These are phyloP conservation scores for Coemansia sp. DNA, from an alignment of 192 early-diverging fungal genomes.

Conservation along the genomic window DNA sequence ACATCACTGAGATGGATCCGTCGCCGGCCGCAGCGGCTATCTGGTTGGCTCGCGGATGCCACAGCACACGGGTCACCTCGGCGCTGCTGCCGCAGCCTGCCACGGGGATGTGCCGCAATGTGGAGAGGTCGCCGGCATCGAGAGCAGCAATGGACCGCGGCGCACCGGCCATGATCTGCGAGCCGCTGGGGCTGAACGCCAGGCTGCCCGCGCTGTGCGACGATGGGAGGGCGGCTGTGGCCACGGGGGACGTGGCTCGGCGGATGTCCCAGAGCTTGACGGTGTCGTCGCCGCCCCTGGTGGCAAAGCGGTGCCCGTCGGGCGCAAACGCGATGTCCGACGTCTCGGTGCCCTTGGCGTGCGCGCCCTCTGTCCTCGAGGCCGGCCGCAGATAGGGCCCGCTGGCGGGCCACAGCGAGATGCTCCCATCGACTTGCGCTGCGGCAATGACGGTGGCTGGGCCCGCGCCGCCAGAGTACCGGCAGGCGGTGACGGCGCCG, in stretches of 20 bases:
- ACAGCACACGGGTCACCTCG: slow-evolving; percentile 57
- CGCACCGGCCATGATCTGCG: slow-evolving; percentile 70
- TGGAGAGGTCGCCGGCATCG: background rate
- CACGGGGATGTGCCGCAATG: background rate
- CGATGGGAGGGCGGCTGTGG: slow-evolving; percentile 57
- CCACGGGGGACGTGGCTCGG: slow-evolving; percentile 53
- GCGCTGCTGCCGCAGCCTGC: slow-evolving; percentile 47
- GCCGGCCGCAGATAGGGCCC: slow-evolving; percentile 59
- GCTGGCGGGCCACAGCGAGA: slow-evolving; percentile 72
- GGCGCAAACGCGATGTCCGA: slow-evolving; percentile 69
- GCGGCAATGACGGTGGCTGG: slow-evolving; percentile 15
- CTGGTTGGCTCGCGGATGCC: slow-evolving; percentile 89
- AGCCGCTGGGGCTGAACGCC: slow-evolving; percentile 81
- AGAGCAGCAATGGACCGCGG: slow-evolving; percentile 18
- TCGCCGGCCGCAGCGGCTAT: slow-evolving; percentile 76
- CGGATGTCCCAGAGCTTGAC: slow-evolving; percentile 95
- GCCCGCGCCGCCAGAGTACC: slow-evolving; percentile 53
- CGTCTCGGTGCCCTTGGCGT: slow-evolving; percentile 64
- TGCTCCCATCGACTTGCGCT: slow-evolving; percentile 70
- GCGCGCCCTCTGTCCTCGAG: slow-evolving; percentile 66
- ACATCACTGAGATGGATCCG: slow-evolving; percentile 74
- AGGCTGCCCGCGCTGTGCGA: slow-evolving; percentile 61
- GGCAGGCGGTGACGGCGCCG: slow-evolving; percentile 69
- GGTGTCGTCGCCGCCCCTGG: slow-evolving; percentile 79
- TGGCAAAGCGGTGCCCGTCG: slow-evolving; percentile 64